Evolutionary conservation across 2,329 filamentous ascomycete species (phyloP).

Genomic region (Reticulascus tulasneorum): DNA sequence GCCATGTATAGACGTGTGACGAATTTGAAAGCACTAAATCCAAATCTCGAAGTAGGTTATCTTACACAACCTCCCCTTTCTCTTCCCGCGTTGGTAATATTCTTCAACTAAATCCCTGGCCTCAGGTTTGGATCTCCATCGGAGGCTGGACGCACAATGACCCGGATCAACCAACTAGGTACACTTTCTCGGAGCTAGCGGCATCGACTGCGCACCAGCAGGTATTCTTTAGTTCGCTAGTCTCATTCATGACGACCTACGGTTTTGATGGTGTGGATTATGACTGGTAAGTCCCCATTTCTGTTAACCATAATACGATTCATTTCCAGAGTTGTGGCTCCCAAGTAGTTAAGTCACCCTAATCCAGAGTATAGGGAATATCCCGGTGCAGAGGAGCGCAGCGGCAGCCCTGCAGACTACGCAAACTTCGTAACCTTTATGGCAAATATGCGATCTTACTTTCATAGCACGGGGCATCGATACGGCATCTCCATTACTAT

Average conservation of each 20-base stretch:
- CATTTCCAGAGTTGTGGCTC: too few species aligned
- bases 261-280: conserved; percentile 41
- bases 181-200: conserved; percentile 28
- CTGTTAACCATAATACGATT: conserved; percentile 5
- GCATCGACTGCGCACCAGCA: conserved; percentile 20
- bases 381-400: conserved; percentile 28
- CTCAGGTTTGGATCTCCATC: conserved; percentile 33
- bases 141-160: conserved; percentile 37
- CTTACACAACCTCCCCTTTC: too few species aligned
- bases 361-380: conserved; percentile 10
- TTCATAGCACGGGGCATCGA: conserved; percentile 5
- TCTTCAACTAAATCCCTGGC: too few species aligned
- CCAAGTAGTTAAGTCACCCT: too few species aligned
- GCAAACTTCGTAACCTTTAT: conserved; percentile 23
- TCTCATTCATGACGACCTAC: conserved; percentile 35
- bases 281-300: conserved; percentile 41
- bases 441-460: conserved; percentile 10
- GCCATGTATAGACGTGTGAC: conserved; percentile 25
- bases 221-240: conserved; percentile 31
- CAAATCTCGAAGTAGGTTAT: conserved; percentile 27
- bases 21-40: conserved; percentile 22
- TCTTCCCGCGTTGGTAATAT: too few species aligned
- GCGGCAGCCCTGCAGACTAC: conserved; percentile 30
- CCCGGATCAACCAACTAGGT: conserved; percentile 9
- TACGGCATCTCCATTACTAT: conserved; percentile 20